Percentiles rank a stretch among this genome's conserved stretches.
phyloP scores from a whole-genome alignment of 2,329 filamentous ascomycete genomes.

The Pyrenochaeta sp. region DNA sequence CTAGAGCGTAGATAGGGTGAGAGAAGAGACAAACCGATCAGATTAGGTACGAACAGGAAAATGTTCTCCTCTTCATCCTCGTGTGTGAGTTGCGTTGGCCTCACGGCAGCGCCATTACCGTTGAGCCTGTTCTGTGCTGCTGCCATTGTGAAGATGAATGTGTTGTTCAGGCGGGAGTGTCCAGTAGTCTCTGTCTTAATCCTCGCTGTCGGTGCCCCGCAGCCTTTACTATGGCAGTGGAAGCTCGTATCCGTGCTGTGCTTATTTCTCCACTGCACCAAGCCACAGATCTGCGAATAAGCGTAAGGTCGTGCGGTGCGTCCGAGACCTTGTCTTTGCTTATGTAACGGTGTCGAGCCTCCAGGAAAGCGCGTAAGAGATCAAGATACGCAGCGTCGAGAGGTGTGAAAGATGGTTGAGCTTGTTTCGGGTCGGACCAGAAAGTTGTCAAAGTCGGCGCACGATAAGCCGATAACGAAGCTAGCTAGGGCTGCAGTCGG shows the following conservation, averaged over 20 bases:
- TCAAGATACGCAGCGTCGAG: background rate
- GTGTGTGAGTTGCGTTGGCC: conserved; percentile 23
- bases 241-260: conserved; percentile 8
- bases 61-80: conserved; percentile 59
- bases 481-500: conserved; percentile 18
- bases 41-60: conserved; percentile 62
- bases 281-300: conserved; percentile 10
- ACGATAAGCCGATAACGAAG: conserved; percentile 49
- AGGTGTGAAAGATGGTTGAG: conserved; percentile 9
- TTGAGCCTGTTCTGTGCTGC: conserved; percentile 37
- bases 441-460: conserved; percentile 36
- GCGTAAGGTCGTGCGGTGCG: conserved; percentile 3
- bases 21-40: conserved; percentile 55
- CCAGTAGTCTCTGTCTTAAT: background rate
- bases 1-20: background rate
- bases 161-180: background rate
- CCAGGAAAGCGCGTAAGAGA: background rate
- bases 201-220: conserved; percentile 14
- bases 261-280: conserved; percentile 5
- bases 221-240: conserved; percentile 5
- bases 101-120: conserved; percentile 40
- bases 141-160: conserved; percentile 30
- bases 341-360: background rate
- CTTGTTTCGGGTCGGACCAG: conserved; percentile 21
- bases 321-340: background rate